Evolutionary conservation across 2,329 filamentous ascomycete genomes (phyloP), one percentile per base, ranked within the genome.

Genomic region (Verticillium dahliae): DNA sequence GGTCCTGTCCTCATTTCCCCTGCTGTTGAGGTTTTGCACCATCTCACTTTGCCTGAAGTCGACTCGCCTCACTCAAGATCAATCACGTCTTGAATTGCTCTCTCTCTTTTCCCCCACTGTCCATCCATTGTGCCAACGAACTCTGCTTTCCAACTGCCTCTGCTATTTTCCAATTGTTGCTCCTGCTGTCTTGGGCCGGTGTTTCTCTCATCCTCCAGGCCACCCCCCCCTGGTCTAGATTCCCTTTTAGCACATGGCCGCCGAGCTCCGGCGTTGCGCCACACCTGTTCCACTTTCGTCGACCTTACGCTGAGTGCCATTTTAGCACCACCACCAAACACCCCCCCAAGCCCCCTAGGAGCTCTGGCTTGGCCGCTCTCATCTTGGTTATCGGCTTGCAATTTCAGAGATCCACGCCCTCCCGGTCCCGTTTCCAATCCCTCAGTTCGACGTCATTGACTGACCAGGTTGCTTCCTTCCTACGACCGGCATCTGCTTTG

Each of bases 351-450:
- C 22, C 31, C 18, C 18, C 22, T 5, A 13, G n/a, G 33, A 57
- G 55, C 14, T 22, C n/a, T 37, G n/a, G n/a, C 18, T 34, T 10
- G 15, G 18, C n/a, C 13, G 55, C 10, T 34, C 55, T 57, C 55
- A 57, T 57, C 55, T 57, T 57, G 33, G 55, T 57, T 57, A 57
- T 57, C 55, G 55, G 55, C 35, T 37, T 35, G n/a, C 10, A 57
- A 35, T 57, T 57, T 57, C 33, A 35, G 35, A 37, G 34, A 57
- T 37, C 55, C 55, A 35, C 54, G 54, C 27, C 15, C 33, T 57
- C 55, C 35, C 33, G 33, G 55, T 22, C 35, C 55, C 55, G 55
- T 57, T 57, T 37, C 34, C 34, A 34, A 37, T 18, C 34, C 14
- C n/a, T 27, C 15, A 57, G 55, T 35, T 57, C 55, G 55, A 57